Base-by-base conservation (phyloP, 441 rosid genomes). In the Populus hybrid region DNA sequence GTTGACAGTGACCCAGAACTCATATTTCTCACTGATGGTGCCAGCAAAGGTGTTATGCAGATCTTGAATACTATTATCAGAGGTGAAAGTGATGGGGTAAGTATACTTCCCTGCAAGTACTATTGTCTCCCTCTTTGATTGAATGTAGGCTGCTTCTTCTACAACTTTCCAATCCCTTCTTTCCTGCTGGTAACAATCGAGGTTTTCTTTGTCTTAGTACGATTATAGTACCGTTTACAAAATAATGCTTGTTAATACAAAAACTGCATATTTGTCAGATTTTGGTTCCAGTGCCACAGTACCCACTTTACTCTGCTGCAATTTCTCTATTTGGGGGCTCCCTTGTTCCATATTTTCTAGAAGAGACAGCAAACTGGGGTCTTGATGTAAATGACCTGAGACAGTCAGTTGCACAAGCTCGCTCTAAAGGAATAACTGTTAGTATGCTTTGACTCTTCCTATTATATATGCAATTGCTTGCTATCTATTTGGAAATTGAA, bases 41-140 rank as follows among this genome's bases (percentile, higher is more conserved):
- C 99, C 14, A 94, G 99, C 89, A 95, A 92, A 89, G 98, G 97
- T 86, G 97, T 95, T 74, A 95, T 92, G 98, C 97, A 94, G 86
- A 92, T 90, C 80, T 84, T 94, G 88, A 92, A 90, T 76, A 82
- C 92, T 64, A 84, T 94, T 63, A 95, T 95, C 76, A 92, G 97
- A 14, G 95, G 97, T 74, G 85, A 81, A 76, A 82, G 93, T 67
- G 99, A 95, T 45, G 98, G 98, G 93, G 98, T 95, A 89, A 86
- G n/a, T 74, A 33, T 31, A 66, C 73, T 75, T 84, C 80, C 64
- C 67, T 59, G 28, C 20, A 74, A 26, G 56, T 36, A 72, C 7
- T 64, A 8, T 74, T 71, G 56, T 61, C 69, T 28, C 35, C n/a
- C 38, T 69, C 31, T 33, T 68, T 45, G 20, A 7, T 72, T 16